Percentiles rank a stretch among this genome's conserved stretches.
These are phyloP conservation scores for Solanum arcanum DNA, from an alignment of 257 asterid genomes.

Conservation along the genomic window DNA sequence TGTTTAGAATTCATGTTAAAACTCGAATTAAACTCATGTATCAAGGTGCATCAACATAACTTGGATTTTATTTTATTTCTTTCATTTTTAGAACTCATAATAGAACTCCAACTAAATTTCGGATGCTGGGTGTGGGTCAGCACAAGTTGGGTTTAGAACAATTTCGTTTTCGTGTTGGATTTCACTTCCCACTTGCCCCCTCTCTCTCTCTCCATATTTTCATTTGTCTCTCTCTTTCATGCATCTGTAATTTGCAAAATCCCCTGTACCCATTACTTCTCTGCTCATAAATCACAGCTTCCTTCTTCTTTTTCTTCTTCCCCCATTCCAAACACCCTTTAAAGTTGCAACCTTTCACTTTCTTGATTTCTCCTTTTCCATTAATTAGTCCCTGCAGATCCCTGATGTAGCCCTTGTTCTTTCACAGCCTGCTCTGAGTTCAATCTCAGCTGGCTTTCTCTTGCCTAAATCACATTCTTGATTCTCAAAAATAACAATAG, in stretches of 20 bases:
- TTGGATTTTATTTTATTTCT: background rate
- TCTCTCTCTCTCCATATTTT: background rate
- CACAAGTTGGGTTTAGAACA: background rate
- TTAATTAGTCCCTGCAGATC: background rate
- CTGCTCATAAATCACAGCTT: background rate
- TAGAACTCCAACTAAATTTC: too few relatives aligned
- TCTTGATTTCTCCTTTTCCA: background rate
- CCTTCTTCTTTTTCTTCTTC: background rate
- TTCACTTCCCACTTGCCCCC: background rate
- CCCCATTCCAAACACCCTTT: background rate
- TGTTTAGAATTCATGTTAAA: too few relatives aligned
- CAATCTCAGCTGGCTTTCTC: slow-evolving; percentile 15
- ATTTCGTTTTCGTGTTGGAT: background rate
- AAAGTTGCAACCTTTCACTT: background rate
- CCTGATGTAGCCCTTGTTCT: slow-evolving; percentile 9
- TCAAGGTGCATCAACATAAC: background rate
- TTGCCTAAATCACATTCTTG: background rate
- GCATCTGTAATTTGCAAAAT: background rate
- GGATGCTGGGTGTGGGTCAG: background rate
- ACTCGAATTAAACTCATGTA: accelerated
- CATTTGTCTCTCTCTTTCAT: background rate
- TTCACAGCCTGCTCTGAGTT: slow-evolving; percentile 15
- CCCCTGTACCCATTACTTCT: background rate
- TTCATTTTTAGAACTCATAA: accelerated
- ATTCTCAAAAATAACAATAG: background rate